These are phyloP conservation scores for Staphylotrichum tortipilum DNA, from an alignment of 495 filamentous ascomycete genomes.

Conservation along the genomic window DNA sequence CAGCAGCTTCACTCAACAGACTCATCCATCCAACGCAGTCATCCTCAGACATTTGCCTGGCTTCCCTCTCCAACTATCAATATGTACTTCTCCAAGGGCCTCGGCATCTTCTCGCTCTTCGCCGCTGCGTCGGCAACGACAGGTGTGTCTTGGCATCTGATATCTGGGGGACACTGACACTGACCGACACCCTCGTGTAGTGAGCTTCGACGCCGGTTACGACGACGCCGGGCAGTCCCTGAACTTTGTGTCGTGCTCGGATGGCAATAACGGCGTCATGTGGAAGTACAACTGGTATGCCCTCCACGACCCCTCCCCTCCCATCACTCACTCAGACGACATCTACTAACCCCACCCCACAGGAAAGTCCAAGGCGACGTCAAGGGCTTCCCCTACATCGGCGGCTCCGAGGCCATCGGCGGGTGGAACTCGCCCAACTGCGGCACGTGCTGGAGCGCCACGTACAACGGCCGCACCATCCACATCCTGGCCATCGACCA, in stretches of 20 bases:
- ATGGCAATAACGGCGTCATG: slow-evolving; percentile 51
- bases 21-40: background rate
- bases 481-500: slow-evolving; percentile 62
- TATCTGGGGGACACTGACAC: too few species aligned
- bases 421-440: slow-evolving; percentile 54
- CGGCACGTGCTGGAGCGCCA: slow-evolving; percentile 61
- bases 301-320: background rate
- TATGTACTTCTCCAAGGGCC: slow-evolving; percentile 45
- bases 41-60: too few species aligned
- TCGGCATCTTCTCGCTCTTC: slow-evolving; percentile 30
- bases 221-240: slow-evolving; percentile 41
- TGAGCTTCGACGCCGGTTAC: slow-evolving; percentile 53
- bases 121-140: slow-evolving; percentile 29
- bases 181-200: slow-evolving; percentile 24
- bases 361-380: slow-evolving; percentile 37
- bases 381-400: slow-evolving; percentile 51
- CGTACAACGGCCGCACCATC: slow-evolving; percentile 52
- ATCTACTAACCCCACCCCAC: background rate
- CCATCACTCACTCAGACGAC: background rate
- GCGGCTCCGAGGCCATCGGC: slow-evolving; percentile 50
- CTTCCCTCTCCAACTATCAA: slow-evolving; percentile 24
- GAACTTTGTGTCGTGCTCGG: slow-evolving; percentile 44
- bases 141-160: too few species aligned
- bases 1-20: background rate
- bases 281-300: slow-evolving; percentile 37